Conservation (phyloP, 1,139 yeast species). For the Protomyces arabidopsidicola region DNA sequence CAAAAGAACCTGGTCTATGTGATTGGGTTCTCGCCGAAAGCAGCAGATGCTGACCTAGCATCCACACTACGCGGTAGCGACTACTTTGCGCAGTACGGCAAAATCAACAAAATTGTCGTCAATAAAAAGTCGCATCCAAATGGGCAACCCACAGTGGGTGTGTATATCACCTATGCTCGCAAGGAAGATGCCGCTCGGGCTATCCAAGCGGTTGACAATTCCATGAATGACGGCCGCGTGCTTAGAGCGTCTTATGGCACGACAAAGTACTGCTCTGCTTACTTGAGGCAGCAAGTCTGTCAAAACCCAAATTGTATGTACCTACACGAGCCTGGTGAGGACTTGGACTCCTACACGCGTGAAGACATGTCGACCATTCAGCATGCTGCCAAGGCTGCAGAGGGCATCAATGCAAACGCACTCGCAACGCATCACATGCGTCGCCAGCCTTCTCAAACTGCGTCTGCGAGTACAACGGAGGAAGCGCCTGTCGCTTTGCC, state of each 20-base stretch:
- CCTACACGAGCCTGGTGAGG: constrained; percentile 98
- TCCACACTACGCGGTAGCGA: constrained; percentile 79
- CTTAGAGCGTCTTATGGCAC: constrained; percentile 90
- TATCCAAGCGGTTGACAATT: constrained; percentile 90
- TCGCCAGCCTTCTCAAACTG: constrained; percentile 29
- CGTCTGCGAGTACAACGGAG: constrained; percentile 33
- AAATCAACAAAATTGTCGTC: constrained; percentile 87
- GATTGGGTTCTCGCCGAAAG: constrained; percentile 89
- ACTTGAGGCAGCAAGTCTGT: constrained; percentile 89
- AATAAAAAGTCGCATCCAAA: constrained; percentile 55
- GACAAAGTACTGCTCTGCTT: constrained; percentile 94
- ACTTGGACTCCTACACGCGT: constrained; percentile 85
- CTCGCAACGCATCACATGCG: constrained; percentile 33
- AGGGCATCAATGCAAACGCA: constrained; percentile 25
- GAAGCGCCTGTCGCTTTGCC: constrained; percentile 39
- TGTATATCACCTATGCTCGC: constrained; percentile 85
- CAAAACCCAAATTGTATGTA: constrained; percentile 99
- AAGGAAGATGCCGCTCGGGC: constrained; percentile 94
- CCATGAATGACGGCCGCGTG: constrained; percentile 80
- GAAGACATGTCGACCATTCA: constrained; percentile 85
- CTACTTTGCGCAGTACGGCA: constrained; percentile 97
- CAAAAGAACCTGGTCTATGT: constrained; percentile 97
- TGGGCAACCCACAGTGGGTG: constrained; percentile 78
- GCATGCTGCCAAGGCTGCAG: constrained; percentile 38
- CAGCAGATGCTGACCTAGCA: constrained; percentile 84